Base-by-base conservation (phyloP, 192 early-diverging fungal genomes). In the Oehlia diaphana region DNA sequence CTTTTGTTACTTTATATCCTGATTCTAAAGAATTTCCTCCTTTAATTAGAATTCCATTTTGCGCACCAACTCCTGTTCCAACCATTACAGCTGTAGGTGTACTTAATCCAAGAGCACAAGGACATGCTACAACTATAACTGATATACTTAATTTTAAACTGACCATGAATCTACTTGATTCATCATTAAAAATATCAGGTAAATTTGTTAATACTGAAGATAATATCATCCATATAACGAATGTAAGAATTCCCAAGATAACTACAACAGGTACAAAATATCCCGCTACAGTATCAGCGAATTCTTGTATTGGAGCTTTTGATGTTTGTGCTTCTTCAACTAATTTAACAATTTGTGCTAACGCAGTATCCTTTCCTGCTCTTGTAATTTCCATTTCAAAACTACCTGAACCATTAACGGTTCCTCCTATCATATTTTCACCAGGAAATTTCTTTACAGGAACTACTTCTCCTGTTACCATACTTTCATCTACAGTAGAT, bases 21-120 rank as follows among this genome's bases (percentile, higher is more conserved):
- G 87, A 88, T 78, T 97, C 95, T 47, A 99, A 82, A 9, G 95
- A 90, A 53, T 83, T 91, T 19, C 96, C 98, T 44, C 96, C 95
- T 88, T 99, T 99, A 87, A 99, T 98, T 76, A 99, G 84, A 72
- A 99, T 95, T 35, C 98, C 98, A 71, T 95, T 85, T 78, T 96
- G 89, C 3, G 98, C 98, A n/a, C 96, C 97, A 1, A 99, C 93
- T 28, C 98, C 98, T 0, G 98, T 98, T 39, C 97, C 98, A 8
- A 98, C 98, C 97, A 99, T 98, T 23, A 99, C 94, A 0, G 97
- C 98, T 0, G 98, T 99, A 16, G 98, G 98, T 8, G 96, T 96
- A 49, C 96, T 94, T n/a, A 99, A 88, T 28, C 98, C 98, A 47
- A 99, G 85, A 7, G 97, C 96, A 86, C 97, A 99, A 44, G 97